Conservation (phyloP, 192 early-diverging fungal species). For the Allomyces javanicus region DNA sequence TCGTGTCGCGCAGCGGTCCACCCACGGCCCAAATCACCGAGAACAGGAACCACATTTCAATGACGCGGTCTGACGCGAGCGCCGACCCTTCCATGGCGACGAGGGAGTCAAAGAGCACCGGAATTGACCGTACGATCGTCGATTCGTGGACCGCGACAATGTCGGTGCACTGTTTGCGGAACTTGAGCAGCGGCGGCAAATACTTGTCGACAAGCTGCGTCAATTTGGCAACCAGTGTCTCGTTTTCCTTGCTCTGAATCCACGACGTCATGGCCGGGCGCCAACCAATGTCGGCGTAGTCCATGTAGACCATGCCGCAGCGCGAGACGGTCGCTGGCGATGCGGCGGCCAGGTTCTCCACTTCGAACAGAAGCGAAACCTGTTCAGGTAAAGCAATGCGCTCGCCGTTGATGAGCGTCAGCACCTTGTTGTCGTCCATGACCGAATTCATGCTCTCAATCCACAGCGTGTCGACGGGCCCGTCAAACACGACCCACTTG, state of each 20-base stretch:
- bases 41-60: constrained; percentile 60
- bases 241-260: constrained; percentile 22
- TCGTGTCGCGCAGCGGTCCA: constrained; percentile 90
- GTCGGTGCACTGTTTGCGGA: constrained; percentile 55
- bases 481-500: constrained; percentile 99
- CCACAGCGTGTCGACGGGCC: constrained; percentile 99
- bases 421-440: constrained; percentile 88
- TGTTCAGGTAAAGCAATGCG: constrained; percentile 82
- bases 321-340: constrained; percentile 95
- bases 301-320: constrained; percentile 91
- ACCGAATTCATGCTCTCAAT: constrained; percentile 97
- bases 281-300: constrained; percentile 36
- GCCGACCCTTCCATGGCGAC: constrained; percentile 67
- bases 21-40: constrained; percentile 59
- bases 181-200: constrained; percentile 62
- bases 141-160: constrained; percentile 59
- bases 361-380: constrained; percentile 97
- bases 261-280: constrained; percentile 22
- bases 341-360: constrained; percentile 88
- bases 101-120: constrained; percentile 30
- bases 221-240: constrained; percentile 14
- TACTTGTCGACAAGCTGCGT: constrained; percentile 24
- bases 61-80: constrained; percentile 54
- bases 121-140: constrained; percentile 55
- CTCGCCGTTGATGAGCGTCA: constrained; percentile 97